phyloP scores from a whole-genome alignment of 768 basidiomycete species.

The Amylocystis lapponica region DNA sequence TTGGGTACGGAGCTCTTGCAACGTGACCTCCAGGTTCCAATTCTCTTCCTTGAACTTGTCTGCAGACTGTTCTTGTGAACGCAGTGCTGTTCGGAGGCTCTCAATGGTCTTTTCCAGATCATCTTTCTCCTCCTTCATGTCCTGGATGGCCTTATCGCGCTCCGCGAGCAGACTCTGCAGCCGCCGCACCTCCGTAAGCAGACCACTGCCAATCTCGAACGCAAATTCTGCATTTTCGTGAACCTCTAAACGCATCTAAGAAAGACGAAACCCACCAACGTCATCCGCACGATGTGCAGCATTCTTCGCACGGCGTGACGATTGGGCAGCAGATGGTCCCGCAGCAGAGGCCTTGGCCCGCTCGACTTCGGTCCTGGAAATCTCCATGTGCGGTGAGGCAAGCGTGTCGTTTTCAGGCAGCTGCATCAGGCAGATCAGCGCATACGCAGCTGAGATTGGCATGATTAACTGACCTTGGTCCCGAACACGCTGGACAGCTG shows the following conservation, averaged over 20 bases:
- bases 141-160: conserved; percentile 88
- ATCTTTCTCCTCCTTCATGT: conserved; percentile 89
- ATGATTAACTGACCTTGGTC: conserved; percentile 44
- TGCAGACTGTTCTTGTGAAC: conserved; percentile 65
- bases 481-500: conserved; percentile 67
- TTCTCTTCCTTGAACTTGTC: conserved; percentile 98
- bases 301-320: conserved; percentile 80
- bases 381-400: conserved; percentile 14
- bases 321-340: conserved; percentile 77
- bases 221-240: conserved; percentile 78
- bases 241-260: neutral
- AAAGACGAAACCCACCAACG: conserved; percentile 53
- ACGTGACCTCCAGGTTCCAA: conserved; percentile 94
- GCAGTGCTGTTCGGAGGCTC: conserved; percentile 63
- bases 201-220: conserved; percentile 92
- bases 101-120: conserved; percentile 80
- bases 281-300: conserved; percentile 87
- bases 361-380: conserved; percentile 34
- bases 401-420: conserved; percentile 36
- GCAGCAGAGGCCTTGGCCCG: conserved; percentile 51
- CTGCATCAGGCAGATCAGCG: conserved; percentile 15
- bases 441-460: neutral
- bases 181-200: conserved; percentile 87
- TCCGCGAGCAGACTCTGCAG: conserved; percentile 88
- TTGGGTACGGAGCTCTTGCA: conserved; percentile 80